Conservation (phyloP, 768 basidiomycete species). For the Tylopilus sp. region DNA sequence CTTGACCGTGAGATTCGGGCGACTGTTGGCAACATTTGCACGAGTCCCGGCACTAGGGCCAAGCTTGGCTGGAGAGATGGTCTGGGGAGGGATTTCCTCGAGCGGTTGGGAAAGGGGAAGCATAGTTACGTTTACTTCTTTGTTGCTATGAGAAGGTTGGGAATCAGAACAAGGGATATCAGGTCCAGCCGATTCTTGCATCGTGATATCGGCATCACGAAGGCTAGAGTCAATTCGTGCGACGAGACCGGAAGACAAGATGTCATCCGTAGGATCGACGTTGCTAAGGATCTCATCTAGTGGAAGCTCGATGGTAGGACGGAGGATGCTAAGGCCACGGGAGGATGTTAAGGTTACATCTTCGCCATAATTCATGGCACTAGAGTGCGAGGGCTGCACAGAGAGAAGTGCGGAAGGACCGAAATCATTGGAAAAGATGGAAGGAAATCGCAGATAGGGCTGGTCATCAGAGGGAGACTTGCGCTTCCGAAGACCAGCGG, state of each 20-base stretch:
- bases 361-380: constrained; percentile 74
- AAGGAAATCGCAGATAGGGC: constrained; percentile 62
- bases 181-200: constrained; percentile 25
- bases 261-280: constrained; percentile 26
- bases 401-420: constrained; percentile 74
- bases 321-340: constrained; percentile 56
- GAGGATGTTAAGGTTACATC: constrained; percentile 50
- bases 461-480: constrained; percentile 22
- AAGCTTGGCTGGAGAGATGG: constrained; percentile 56
- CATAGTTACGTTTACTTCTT: constrained; percentile 8
- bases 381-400: constrained; percentile 63
- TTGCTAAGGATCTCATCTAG: constrained; percentile 71
- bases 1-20: constrained; percentile 60
- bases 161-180: constrained; percentile 12
- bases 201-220: constrained; percentile 23
- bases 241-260: background rate
- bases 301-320: constrained; percentile 82
- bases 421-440: constrained; percentile 71
- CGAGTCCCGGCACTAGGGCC: constrained; percentile 52
- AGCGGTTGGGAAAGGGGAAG: constrained; percentile 37
- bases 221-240: constrained; percentile 7
- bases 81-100: constrained; percentile 45
- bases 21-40: constrained; percentile 40
- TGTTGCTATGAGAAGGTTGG: constrained; percentile 1
- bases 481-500: constrained; percentile 27